Evolutionary conservation across 768 basidiomycete species (phyloP).

Genomic region (Paxillus ammoniavirescens): DNA sequence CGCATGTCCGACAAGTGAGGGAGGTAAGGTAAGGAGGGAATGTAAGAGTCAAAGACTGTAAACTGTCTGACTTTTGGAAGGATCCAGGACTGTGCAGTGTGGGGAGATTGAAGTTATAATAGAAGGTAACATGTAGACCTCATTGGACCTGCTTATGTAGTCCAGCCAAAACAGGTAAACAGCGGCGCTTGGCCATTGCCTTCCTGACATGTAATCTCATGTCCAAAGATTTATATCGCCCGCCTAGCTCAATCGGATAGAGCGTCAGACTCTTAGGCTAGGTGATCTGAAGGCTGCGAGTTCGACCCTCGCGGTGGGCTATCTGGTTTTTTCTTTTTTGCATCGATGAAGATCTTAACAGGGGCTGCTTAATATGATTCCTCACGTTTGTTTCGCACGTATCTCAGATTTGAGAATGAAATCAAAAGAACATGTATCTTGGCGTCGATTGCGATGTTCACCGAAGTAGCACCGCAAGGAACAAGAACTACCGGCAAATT

Average conservation of each 20-base stretch:
- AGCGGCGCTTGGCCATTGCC: too few relatives aligned
- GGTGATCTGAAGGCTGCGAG: constrained; percentile 60
- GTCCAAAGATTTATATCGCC: constrained; percentile 25
- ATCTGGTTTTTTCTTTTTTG: constrained; percentile 44
- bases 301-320: constrained; percentile 66
- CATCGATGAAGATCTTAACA: constrained; percentile 24
- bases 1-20: constrained; percentile 23
- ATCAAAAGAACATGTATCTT: too few relatives aligned
- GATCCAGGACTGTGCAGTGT: constrained; percentile 1
- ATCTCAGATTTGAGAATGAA: too few relatives aligned
- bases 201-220: too few relatives aligned
- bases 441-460: too few relatives aligned
- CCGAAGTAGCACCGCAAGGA: neutral
- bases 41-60: neutral
- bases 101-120: neutral
- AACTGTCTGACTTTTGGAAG: neutral
- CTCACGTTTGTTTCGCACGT: too few relatives aligned
- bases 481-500: neutral
- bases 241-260: constrained; percentile 70
- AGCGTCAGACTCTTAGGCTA: constrained; percentile 62
- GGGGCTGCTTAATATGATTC: too few relatives aligned
- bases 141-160: neutral
- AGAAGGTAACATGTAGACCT: too few relatives aligned
- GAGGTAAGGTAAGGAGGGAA: neutral
- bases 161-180: too few relatives aligned